phyloP scores from a whole-genome alignment of 139 green algal genomes.

The Chlamydomonas sp. region DNA sequence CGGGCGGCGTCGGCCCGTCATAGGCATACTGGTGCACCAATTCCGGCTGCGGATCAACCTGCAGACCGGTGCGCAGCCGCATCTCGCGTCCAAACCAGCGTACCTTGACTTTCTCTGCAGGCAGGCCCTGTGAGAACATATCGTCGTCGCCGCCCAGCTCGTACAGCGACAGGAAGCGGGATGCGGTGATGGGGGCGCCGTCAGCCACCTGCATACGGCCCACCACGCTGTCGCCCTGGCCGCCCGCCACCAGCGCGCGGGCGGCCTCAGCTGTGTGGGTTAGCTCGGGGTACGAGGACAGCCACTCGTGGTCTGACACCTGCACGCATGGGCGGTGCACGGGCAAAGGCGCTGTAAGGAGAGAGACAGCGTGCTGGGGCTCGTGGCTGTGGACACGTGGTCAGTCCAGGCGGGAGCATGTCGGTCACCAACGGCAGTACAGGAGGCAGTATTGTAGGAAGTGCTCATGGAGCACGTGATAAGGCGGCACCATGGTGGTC shows the following conservation, averaged over 20 bases:
- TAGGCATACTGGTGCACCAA: no score
- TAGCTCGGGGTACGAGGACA: slow-evolving; percentile 41
- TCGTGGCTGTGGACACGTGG: background rate
- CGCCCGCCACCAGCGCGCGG: slow-evolving; percentile 48
- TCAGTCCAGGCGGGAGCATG: background rate
- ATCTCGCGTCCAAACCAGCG: background rate
- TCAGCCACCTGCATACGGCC: slow-evolving; percentile 43
- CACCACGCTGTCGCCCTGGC: slow-evolving; percentile 60
- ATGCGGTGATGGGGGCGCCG: slow-evolving; percentile 58
- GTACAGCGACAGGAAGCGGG: slow-evolving; percentile 51
- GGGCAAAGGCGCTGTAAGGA: background rate
- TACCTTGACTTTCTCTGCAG: slow-evolving; percentile 48
- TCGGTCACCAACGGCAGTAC: background rate
- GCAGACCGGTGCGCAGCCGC: no score
- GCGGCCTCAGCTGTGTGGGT: slow-evolving; percentile 25
- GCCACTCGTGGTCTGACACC: slow-evolving; percentile 69
- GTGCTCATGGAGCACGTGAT: background rate
- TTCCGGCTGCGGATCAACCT: no score
- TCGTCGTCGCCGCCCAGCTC: slow-evolving; percentile 69
- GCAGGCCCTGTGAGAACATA: slow-evolving; percentile 67
- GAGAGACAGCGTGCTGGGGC: background rate
- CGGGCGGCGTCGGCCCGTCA: no score
- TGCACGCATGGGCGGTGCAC: background rate
- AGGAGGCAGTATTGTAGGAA: no score
- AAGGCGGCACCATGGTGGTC: background rate